Conservation (phyloP, 1,284 basidiomycete genomes). For the Tylopilus sp. region DNA sequence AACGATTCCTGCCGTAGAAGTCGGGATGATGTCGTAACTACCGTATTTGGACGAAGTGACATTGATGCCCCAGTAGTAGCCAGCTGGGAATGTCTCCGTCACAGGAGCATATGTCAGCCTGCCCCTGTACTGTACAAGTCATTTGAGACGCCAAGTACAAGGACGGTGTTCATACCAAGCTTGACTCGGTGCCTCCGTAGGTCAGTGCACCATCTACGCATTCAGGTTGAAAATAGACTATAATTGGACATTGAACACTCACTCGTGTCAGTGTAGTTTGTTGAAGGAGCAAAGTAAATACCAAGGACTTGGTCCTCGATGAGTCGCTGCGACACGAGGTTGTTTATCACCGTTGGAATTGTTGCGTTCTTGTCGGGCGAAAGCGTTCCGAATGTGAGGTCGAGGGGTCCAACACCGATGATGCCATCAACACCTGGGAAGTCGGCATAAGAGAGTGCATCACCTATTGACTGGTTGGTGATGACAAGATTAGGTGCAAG, state of each 20-base stretch:
- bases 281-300: constrained; percentile 26
- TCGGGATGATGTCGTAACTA: constrained; percentile 9
- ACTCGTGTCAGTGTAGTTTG: constrained; percentile 17
- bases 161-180: constrained; percentile 14
- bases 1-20: constrained; percentile 16
- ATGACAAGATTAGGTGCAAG: constrained; percentile 1
- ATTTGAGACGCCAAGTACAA: background rate
- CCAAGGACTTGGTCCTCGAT: constrained; percentile 16
- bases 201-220: constrained; percentile 26
- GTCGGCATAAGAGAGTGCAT: constrained; percentile 14
- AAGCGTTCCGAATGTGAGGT: constrained; percentile 19
- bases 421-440: constrained; percentile 25
- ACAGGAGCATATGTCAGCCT: constrained; percentile 20
- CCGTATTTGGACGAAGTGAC: constrained; percentile 20
- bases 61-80: constrained; percentile 26
- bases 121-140: constrained; percentile 18
- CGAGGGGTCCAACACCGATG: constrained; percentile 25
- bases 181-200: constrained; percentile 23
- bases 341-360: constrained; percentile 28
- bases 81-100: constrained; percentile 20
- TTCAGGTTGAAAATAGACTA: background rate
- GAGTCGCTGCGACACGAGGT: constrained; percentile 21
- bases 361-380: constrained; percentile 1
- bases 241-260: background rate
- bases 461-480: constrained; percentile 24